A percentile compares a stretch with the other conserved stretches of the same genome.
phyloP scores from a whole-genome alignment of 306 rosid genomes.

The Dalbergia cochinchinensis region DNA sequence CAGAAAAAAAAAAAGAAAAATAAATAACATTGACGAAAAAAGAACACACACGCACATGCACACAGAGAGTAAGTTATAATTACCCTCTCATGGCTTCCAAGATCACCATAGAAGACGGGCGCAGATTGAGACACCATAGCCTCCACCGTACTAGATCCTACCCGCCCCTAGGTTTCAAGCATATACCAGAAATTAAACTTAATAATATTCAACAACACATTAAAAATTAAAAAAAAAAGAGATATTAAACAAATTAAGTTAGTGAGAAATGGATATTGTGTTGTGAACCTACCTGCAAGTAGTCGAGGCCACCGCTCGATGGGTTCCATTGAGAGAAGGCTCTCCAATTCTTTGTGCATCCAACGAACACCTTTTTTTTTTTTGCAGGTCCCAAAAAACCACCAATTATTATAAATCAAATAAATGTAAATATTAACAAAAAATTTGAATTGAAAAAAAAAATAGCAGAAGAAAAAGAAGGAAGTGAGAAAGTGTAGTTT shows the following conservation, averaged over 20 bases:
- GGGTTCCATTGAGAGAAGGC: constrained; percentile 82
- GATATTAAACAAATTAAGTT: neutral
- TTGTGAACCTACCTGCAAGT: constrained; percentile 67
- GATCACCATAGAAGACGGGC: constrained; percentile 85
- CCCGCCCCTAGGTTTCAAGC: constrained; percentile 61
- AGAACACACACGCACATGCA: neutral
- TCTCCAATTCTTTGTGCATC: constrained; percentile 72
- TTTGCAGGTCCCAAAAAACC: neutral
- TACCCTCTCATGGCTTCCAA: constrained; percentile 95
- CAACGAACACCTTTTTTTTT: constrained; percentile 64
- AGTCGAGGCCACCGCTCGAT: constrained; percentile 72
- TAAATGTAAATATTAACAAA: neutral
- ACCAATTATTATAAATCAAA: neutral
- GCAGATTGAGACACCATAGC: constrained; percentile 86
- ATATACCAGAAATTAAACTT: constrained; percentile 12
- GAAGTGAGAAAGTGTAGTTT: constrained; percentile 14
- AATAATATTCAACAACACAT: constrained; percentile 1
- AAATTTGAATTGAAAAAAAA: neutral
- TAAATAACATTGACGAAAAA: neutral
- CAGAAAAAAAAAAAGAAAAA: too few relatives aligned
- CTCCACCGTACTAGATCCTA: constrained; percentile 81
- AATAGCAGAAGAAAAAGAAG: neutral
- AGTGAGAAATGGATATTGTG: neutral
- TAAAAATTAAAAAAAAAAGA: neutral
- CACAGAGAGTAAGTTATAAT: constrained; percentile 25